Evolutionary conservation across 2,329 filamentous ascomycete species (phyloP).

Genomic region (Coleophoma crateriformis): DNA sequence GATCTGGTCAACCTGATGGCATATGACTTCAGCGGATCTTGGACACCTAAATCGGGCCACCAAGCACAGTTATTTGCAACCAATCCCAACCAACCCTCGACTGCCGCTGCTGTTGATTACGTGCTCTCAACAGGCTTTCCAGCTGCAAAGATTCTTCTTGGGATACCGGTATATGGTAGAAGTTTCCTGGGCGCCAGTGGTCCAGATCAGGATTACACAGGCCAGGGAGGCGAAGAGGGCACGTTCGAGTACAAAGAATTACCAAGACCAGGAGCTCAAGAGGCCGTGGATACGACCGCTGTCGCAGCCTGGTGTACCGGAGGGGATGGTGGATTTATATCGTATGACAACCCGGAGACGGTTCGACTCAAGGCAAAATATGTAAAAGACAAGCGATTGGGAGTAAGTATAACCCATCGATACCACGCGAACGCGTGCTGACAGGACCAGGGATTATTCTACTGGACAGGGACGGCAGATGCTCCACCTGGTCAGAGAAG

Average conservation of each 20-base stretch:
- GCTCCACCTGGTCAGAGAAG: constrained; percentile 50
- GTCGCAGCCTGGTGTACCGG: constrained; percentile 69
- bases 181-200: constrained; percentile 64
- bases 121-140: constrained; percentile 62
- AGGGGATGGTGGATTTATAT: constrained; percentile 71
- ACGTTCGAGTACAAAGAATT: constrained; percentile 71
- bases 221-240: constrained; percentile 56
- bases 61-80: constrained; percentile 70
- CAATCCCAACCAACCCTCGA: constrained; percentile 52
- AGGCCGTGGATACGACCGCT: constrained; percentile 60
- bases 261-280: constrained; percentile 54
- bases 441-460: constrained; percentile 61
- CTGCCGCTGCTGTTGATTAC: constrained; percentile 61
- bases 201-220: constrained; percentile 56
- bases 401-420: constrained; percentile 33
- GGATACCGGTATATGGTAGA: constrained; percentile 70
- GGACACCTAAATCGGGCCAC: constrained; percentile 63
- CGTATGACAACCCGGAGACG: constrained; percentile 73
- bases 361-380: constrained; percentile 71
- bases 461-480: constrained; percentile 76
- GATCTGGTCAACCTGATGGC: constrained; percentile 76
- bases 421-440: constrained; percentile 21
- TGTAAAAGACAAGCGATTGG: constrained; percentile 65
- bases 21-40: constrained; percentile 73
- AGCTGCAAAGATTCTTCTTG: constrained; percentile 66